phyloP scores from a whole-genome alignment of 495 filamentous ascomycete species.

The Cercophora scortea region DNA sequence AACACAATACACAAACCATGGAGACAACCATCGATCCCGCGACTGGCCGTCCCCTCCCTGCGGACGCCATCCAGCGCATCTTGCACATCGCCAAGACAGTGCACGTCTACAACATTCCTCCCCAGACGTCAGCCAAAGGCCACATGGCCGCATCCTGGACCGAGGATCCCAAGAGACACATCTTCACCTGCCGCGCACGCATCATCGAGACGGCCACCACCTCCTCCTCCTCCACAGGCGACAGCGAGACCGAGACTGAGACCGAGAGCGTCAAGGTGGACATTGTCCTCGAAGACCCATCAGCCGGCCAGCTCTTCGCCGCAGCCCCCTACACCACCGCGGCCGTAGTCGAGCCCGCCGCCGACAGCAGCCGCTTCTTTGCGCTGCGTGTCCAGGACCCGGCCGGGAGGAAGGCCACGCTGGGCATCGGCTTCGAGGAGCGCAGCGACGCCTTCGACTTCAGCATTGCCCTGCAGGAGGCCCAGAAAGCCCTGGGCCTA shows the following conservation, averaged over 20 bases:
- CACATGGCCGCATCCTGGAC: slow-evolving; percentile 72
- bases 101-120: slow-evolving; percentile 73
- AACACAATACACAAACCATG: slow-evolving; percentile 17
- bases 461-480: slow-evolving; percentile 68
- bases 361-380: slow-evolving; percentile 73
- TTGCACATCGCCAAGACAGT: slow-evolving; percentile 62
- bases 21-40: slow-evolving; percentile 45
- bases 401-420: slow-evolving; percentile 57
- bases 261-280: slow-evolving; percentile 56
- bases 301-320: slow-evolving; percentile 66
- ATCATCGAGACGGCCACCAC: slow-evolving; percentile 63
- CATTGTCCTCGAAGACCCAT: slow-evolving; percentile 66
- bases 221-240: slow-evolving; percentile 15
- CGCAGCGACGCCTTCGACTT: slow-evolving; percentile 77
- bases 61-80: slow-evolving; percentile 69
- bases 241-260: background rate
- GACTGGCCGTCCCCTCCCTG: slow-evolving; percentile 48
- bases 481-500: slow-evolving; percentile 49
- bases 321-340: slow-evolving; percentile 61
- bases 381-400: slow-evolving; percentile 68
- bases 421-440: slow-evolving; percentile 84
- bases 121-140: slow-evolving; percentile 59
- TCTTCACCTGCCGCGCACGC: slow-evolving; percentile 76
- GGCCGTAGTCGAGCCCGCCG: slow-evolving; percentile 57
- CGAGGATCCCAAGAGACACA: slow-evolving; percentile 56